These are phyloP conservation scores for Plasmodium vivax DNA, from an alignment of 169 alveolate species.

Conservation along the genomic window DNA sequence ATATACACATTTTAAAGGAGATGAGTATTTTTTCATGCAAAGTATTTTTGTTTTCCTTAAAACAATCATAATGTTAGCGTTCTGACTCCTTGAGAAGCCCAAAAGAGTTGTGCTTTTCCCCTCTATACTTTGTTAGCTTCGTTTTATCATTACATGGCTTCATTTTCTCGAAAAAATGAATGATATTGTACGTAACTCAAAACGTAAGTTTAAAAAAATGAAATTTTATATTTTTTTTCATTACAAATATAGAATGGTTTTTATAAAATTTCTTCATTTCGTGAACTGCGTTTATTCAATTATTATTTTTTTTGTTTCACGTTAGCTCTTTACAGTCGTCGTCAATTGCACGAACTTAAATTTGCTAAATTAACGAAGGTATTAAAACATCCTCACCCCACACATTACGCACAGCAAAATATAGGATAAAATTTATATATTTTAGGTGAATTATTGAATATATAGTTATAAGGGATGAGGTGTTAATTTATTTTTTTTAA, in stretches of 20 bases:
- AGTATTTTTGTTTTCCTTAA: constrained; percentile 25
- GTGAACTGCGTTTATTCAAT: background rate
- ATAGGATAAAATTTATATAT: background rate
- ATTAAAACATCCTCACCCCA: background rate
- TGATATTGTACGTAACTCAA: background rate
- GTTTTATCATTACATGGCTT: background rate
- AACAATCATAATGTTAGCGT: constrained; percentile 40
- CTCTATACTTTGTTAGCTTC: background rate
- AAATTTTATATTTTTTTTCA: background rate
- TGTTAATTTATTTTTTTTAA: background rate
- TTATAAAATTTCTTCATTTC: background rate
- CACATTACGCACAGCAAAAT: background rate
- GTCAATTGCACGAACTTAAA: background rate
- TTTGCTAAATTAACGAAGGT: background rate
- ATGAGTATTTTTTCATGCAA: constrained; percentile 5
- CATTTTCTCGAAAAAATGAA: constrained; percentile 27
- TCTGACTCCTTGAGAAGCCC: background rate
- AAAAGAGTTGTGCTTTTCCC: background rate
- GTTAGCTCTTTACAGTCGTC: background rate
- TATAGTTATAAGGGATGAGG: background rate
- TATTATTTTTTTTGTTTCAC: background rate
- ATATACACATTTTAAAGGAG: constrained; percentile 25
- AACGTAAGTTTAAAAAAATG: background rate
- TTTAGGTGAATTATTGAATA: background rate
- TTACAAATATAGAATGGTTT: background rate